These are phyloP conservation scores for Solanum hybrid DNA, from an alignment of 305 asterid species.

Conservation along the genomic window DNA sequence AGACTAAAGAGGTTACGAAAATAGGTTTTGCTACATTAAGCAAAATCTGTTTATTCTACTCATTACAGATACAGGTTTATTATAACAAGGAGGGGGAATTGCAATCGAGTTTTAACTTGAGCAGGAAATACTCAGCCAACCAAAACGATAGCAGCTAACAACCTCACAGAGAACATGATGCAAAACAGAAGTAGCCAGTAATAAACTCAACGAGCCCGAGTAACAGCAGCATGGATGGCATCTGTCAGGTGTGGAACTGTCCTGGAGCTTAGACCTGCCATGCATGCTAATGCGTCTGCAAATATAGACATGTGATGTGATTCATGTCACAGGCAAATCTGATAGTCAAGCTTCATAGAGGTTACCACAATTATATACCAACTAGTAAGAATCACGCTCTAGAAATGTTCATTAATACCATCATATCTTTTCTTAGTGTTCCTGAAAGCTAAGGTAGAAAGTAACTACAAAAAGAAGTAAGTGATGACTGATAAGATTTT, in stretches of 20 bases:
- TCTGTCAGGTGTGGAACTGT: slow-evolving; percentile 91
- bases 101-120: neutral
- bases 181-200: neutral
- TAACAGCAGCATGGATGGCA: slow-evolving; percentile 90
- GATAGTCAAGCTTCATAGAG: neutral
- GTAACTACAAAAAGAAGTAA: neutral
- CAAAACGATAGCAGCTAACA: neutral
- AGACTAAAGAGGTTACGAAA: neutral
- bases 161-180: neutral
- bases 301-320: neutral
- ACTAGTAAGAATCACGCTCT: neutral
- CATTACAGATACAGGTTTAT: neutral
- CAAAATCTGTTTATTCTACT: neutral
- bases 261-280: slow-evolving; percentile 80
- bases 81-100: neutral
- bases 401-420: neutral
- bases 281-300: slow-evolving; percentile 89
- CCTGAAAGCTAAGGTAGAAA: neutral
- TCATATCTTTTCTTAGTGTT: neutral
- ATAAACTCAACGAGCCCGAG: slow-evolving; percentile 27
- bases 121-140: neutral
- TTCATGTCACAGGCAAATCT: neutral
- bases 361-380: neutral
- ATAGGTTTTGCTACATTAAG: neutral
- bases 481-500: neutral